phyloP scores from a whole-genome alignment of 2,329 filamentous ascomycete genomes.

The Corinectria fuckeliana region DNA sequence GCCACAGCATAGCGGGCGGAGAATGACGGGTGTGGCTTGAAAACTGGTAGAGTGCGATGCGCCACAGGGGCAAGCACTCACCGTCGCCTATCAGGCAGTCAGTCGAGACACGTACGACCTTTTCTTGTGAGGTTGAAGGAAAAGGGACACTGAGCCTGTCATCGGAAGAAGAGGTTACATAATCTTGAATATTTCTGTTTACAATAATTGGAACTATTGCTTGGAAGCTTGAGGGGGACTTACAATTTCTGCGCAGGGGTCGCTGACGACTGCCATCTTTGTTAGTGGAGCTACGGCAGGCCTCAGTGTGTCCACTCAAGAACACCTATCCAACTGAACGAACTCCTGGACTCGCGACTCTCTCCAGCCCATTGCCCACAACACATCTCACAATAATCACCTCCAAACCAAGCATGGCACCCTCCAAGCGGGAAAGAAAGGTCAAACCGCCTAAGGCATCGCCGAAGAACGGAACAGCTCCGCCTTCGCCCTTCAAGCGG shows the following conservation, averaged over 20 bases:
- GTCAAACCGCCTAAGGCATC: conserved; percentile 36
- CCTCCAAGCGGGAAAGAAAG: conserved; percentile 44
- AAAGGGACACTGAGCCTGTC: no score
- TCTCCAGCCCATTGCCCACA: conserved; percentile 9
- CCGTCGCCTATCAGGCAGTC: no score
- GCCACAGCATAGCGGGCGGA: conserved; percentile 24
- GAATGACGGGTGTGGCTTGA: neutral
- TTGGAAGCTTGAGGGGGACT: neutral
- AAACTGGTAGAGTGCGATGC: neutral
- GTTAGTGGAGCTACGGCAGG: conserved; percentile 14
- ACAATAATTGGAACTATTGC: neutral
- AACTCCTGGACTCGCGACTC: conserved; percentile 15
- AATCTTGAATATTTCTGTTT: neutral
- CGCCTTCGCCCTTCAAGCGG: conserved; percentile 71
- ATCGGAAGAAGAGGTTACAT: no score
- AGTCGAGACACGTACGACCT: no score
- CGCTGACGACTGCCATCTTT: conserved; percentile 15
- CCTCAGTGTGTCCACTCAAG: conserved; percentile 18
- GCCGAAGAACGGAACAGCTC: conserved; percentile 42
- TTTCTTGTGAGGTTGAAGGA: no score
- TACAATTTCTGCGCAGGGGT: neutral
- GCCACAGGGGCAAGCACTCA: conserved; percentile 2
- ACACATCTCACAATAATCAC: neutral
- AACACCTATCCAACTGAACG: conserved; percentile 27
- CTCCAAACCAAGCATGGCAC: conserved; percentile 39